Percentiles rank a stretch among this genome's conserved stretches.
Evolutionary conservation across 495 filamentous ascomycete species (phyloP).

Genomic region (Aspergillus diversus): DNA sequence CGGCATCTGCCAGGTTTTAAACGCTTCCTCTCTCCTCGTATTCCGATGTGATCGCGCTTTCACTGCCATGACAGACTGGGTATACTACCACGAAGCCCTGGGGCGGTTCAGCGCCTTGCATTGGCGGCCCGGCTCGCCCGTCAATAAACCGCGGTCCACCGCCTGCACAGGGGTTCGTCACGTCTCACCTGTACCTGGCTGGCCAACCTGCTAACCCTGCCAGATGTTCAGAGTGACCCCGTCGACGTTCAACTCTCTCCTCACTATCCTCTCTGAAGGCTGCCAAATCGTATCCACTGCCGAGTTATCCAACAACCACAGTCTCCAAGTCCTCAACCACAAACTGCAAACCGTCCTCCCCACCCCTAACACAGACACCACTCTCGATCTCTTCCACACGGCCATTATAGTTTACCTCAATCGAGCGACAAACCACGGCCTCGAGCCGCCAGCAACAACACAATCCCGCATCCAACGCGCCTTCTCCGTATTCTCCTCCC

Average conservation of each 20-base stretch:
- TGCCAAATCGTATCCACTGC: constrained; percentile 10
- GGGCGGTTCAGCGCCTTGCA: constrained; percentile 18
- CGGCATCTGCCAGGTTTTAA: constrained; percentile 15
- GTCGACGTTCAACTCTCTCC: constrained; percentile 3
- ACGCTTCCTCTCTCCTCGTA: constrained; percentile 1
- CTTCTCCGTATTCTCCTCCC: not conserved
- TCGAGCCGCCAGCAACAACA: constrained; percentile 10
- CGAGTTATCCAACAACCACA: not conserved
- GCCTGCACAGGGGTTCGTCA: not conserved
- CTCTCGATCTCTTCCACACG: constrained; percentile 14
- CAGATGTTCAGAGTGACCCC: not conserved
- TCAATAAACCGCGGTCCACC: not conserved
- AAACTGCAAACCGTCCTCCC: constrained; percentile 8
- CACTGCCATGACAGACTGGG: constrained; percentile 18
- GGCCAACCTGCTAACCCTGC: not conserved
- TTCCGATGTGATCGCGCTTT: not conserved
- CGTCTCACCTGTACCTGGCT: not conserved
- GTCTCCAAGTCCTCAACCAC: not conserved
- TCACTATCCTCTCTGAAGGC: constrained; percentile 5
- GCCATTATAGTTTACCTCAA: constrained; percentile 21
- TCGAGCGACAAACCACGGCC: constrained; percentile 6
- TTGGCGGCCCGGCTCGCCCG: not conserved
- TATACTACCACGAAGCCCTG: constrained; percentile 19
- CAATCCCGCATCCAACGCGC: constrained; percentile 10
- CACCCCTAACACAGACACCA: not conserved